A percentile compares a stretch with the other conserved stretches of the same genome.
Conservation (phyloP, 2,329 filamentous ascomycete species). For the Pochonia chlamydosporia region DNA sequence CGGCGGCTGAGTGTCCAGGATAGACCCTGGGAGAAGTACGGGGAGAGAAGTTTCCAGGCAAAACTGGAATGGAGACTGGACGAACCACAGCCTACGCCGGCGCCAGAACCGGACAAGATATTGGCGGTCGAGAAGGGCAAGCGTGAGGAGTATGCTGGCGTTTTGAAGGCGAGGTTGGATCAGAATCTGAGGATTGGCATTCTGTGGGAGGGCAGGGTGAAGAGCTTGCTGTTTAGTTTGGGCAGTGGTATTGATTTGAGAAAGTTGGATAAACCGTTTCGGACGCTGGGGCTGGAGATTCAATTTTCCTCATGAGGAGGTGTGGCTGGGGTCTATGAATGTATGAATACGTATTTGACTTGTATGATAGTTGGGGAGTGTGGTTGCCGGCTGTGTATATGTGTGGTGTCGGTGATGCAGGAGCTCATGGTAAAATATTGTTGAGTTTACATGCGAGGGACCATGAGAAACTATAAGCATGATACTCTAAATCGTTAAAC, state of each 20-base stretch:
- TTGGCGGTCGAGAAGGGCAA: constrained; percentile 12
- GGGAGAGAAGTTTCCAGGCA: constrained; percentile 41
- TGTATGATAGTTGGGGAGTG: background rate
- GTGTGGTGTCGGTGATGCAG: too few relatives aligned
- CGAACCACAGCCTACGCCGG: constrained; percentile 31
- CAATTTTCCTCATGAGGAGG: constrained; percentile 69
- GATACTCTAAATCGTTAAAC: too few relatives aligned
- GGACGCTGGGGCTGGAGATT: constrained; percentile 70
- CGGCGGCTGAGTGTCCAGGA: constrained; percentile 31
- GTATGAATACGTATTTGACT: background rate
- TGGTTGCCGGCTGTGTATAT: too few relatives aligned
- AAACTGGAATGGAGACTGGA: constrained; percentile 47
- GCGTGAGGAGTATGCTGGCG: constrained; percentile 67
- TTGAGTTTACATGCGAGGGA: too few relatives aligned
- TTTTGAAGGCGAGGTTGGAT: constrained; percentile 84
- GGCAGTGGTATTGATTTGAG: constrained; percentile 80
- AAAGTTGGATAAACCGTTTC: constrained; percentile 69
- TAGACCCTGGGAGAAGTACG: background rate
- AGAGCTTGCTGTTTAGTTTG: constrained; percentile 87
- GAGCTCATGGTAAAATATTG: background rate
- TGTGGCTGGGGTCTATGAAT: background rate
- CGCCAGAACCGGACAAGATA: constrained; percentile 2
- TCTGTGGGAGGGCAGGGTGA: constrained; percentile 88
- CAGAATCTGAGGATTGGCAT: constrained; percentile 82
- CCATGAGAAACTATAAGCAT: too few relatives aligned